Base-by-base conservation (phyloP, 139 green algal species). In the Chlorella ohadii region DNA sequence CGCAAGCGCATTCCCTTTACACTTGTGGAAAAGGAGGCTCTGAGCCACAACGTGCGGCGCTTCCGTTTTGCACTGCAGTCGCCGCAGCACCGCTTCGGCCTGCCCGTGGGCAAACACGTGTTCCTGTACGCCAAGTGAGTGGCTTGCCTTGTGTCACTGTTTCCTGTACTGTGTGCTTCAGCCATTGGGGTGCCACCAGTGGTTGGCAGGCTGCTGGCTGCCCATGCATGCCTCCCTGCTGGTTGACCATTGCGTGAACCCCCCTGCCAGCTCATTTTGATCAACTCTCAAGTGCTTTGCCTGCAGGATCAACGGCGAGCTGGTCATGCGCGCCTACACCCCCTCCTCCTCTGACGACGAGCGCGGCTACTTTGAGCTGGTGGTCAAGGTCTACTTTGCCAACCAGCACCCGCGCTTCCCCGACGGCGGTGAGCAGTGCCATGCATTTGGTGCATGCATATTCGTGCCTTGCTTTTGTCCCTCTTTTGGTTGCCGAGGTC, bases 261-360 rank as follows among this genome's bases (percentile, higher is more conserved):
- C n/a, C n/a, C n/a, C n/a, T n/a, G n/a, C n/a, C n/a, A n/a, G n/a
- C n/a, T n/a, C n/a, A n/a, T n/a, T n/a, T n/a, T n/a, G n/a, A n/a
- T n/a, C n/a, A n/a, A n/a, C n/a, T n/a, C n/a, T n/a, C n/a, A n/a
- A n/a, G n/a, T n/a, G n/a, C n/a, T n/a, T n/a, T n/a, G n/a, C 23
- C 23, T 12, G 44, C 85, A 87, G 85, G 72, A 88, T 97, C 25
- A 90, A 93, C 19, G 96, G 93, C 36, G 95, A 99, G 93, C 91
- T 90, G 23, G 94, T 99, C 31, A 95, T 97, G 94, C 92, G 97
- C 4, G 95, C 97, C 6, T 99, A 99, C 95, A 99, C 97, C 27
- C 97, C 97, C 44, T 96, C 93, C 75, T 94, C 87, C 81, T 88
- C 87, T 44, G 92, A 98, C 82, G 91, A 95, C 63, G 92, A 98